Percentiles rank a stretch among this genome's conserved stretches.
Evolutionary conservation across 2,329 filamentous ascomycete genomes (phyloP).

Genomic region (Lachnellula occidentalis): DNA sequence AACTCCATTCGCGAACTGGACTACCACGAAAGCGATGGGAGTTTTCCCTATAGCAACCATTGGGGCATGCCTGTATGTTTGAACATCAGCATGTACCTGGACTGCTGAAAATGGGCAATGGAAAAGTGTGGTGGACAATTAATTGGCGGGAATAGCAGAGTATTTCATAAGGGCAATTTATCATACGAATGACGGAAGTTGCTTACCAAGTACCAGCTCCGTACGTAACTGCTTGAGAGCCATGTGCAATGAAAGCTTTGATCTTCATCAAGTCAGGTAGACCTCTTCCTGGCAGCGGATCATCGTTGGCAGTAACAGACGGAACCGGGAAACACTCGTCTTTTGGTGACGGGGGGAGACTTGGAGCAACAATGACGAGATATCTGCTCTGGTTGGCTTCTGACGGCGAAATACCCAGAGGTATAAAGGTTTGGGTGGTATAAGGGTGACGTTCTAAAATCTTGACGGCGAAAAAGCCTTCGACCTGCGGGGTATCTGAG

Average conservation of each 20-base stretch:
- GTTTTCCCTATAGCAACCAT: slow-evolving; percentile 78
- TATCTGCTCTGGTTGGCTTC: slow-evolving; percentile 49
- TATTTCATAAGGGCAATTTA: too few species aligned
- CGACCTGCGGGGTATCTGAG: slow-evolving; percentile 16
- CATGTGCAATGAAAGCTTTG: slow-evolving; percentile 72
- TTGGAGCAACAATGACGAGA: slow-evolving; percentile 85
- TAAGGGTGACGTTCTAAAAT: slow-evolving; percentile 89
- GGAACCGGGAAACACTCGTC: slow-evolving; percentile 38
- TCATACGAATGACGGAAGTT: background rate
- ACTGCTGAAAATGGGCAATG: background rate
- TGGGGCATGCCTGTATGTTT: slow-evolving; percentile 62
- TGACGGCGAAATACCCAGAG: slow-evolving; percentile 54
- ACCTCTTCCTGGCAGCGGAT: slow-evolving; percentile 22
- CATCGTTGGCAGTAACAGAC: slow-evolving; percentile 6
- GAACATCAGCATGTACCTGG: background rate
- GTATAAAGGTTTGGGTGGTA: slow-evolving; percentile 90
- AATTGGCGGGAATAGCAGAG: too few species aligned
- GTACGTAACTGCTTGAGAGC: slow-evolving; percentile 84
- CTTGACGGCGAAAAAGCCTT: slow-evolving; percentile 54
- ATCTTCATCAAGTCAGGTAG: slow-evolving; percentile 68
- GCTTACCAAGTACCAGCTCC: slow-evolving; percentile 72
- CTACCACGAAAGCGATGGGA: slow-evolving; percentile 79
- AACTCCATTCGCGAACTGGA: slow-evolving; percentile 83
- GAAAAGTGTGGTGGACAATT: too few species aligned
- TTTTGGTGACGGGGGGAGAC: slow-evolving; percentile 44